Percentiles rank a stretch among this genome's conserved stretches.
Conservation (phyloP, 2,329 filamentous ascomycete genomes). For the Aspergillus quadrilineatus region DNA sequence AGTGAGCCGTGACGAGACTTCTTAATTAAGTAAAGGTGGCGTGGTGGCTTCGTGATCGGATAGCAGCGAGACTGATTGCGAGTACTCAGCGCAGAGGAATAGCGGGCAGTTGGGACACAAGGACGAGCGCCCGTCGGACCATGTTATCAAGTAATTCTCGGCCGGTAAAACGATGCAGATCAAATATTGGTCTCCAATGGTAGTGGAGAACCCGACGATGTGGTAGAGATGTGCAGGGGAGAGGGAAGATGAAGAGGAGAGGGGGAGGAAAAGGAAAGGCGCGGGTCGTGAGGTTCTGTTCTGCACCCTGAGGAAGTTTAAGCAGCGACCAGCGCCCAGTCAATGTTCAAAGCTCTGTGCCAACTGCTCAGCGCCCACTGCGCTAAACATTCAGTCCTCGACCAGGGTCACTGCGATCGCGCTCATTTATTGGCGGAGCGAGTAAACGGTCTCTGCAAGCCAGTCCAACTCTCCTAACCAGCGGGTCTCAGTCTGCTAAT, state of each 20-base stretch:
- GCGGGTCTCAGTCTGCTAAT: not conserved
- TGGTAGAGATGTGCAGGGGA: constrained; percentile 30
- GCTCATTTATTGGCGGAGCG: constrained; percentile 2
- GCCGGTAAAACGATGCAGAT: constrained; percentile 5
- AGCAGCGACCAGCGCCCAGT: not conserved
- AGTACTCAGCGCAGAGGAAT: constrained; percentile 11
- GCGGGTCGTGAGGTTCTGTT: not conserved
- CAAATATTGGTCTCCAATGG: not conserved
- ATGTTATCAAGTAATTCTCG: constrained; percentile 14
- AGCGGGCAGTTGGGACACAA: constrained; percentile 9
- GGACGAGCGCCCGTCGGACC: constrained; percentile 8
- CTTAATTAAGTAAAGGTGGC: constrained; percentile 2
- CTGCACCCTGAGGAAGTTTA: not conserved
- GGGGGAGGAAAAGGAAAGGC: not conserved
- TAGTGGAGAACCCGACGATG: constrained; percentile 29
- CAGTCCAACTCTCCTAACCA: not conserved
- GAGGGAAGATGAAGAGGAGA: constrained; percentile 3
- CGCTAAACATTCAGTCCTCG: not conserved
- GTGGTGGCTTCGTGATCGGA: not conserved
- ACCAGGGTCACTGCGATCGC: not conserved
- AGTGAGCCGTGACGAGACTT: not conserved
- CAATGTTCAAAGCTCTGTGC: constrained; percentile 3
- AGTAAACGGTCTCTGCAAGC: constrained; percentile 7
- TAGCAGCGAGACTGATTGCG: not conserved
- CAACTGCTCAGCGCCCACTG: not conserved